Evolutionary conservation across 148 eudicot genomes (phyloP), one percentile per base, ranked within the genome.

Genomic region (Rhododendron kiyosumense): DNA sequence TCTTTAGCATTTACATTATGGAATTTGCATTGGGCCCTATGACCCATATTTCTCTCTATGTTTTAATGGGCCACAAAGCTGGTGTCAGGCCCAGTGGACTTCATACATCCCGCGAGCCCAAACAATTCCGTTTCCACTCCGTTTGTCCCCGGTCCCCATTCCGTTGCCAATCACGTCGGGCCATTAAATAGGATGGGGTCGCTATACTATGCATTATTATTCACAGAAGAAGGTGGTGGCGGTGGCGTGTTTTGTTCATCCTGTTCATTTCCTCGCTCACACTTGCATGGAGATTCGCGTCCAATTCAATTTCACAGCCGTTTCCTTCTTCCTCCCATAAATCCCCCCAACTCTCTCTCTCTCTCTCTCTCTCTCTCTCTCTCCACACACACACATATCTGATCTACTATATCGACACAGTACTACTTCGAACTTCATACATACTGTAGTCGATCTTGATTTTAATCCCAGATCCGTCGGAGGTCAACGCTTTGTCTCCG

Each of bases 271-370:
- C 14, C 43, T 81, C 65, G 0, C 67, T 52, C 24, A 3, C 41
- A 3, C 41, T 83, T 67, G 78, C 85, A 83, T 83, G 85, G 85
- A 83, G 85, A 83, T 83, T 51, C 78, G 78, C 71, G 78, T 84
- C 80, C 49, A 83, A 5, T 83, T n/a, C 85, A 24, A 15, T 11
- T 57, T 24, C 83, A 32, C 36, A 43, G 38, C 77, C 20, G 77
- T 54, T 69, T 69, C 77, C 85, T 4, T 5, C 86, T 65, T 24
- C 79, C 28, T 9, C 65, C 45, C 38, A 76, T 84, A 45, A 43
- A 83, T 41, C 67, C 52, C 43, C 4, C 63, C 63, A 26, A 5
- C n/a, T 5, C 46, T 2, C n/a, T 4, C 46, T 34, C 28, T 54
- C 28, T 81, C 28, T 18, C 59, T 22, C 46, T 34, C 73, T 69